Conservation (phyloP, 192 early-diverging fungal species). For the Entophlyctis luteolus region DNA sequence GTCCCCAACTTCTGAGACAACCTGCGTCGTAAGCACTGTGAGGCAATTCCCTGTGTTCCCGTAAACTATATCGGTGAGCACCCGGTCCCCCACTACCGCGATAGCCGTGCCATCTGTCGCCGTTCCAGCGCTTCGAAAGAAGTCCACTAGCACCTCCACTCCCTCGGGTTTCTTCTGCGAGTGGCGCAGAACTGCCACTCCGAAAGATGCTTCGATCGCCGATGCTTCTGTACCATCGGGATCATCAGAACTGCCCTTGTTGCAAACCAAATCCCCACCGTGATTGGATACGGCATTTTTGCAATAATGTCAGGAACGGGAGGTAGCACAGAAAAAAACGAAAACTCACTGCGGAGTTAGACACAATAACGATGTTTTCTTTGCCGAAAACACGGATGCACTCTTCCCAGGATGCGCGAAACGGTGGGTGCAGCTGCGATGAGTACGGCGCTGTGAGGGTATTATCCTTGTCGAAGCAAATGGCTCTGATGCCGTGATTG, state of each 20-base stretch:
- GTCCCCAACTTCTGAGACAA: conserved; percentile 72
- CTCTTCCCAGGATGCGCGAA: conserved; percentile 61
- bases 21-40: conserved; percentile 64
- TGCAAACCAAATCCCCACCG: too few species aligned
- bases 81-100: conserved; percentile 81
- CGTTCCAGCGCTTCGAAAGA: conserved; percentile 36
- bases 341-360: conserved; percentile 90
- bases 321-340: too few species aligned
- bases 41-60: conserved; percentile 72
- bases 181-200: conserved; percentile 51
- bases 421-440: conserved; percentile 62
- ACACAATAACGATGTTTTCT: conserved; percentile 72
- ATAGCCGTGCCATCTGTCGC: conserved; percentile 35
- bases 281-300: too few species aligned
- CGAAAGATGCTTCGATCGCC: conserved; percentile 43
- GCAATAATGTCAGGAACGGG: too few species aligned
- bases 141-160: conserved; percentile 52
- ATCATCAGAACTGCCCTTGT: too few species aligned
- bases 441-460: conserved; percentile 84
- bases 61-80: conserved; percentile 81
- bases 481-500: conserved; percentile 60
- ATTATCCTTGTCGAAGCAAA: conserved; percentile 98
- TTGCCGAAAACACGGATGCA: conserved; percentile 62
- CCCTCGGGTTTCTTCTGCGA: conserved; percentile 69
- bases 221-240: conserved; percentile 30